Evolutionary conservation across 768 basidiomycete species (phyloP).

Genomic region (Phlebiopsis flavidoalba): DNA sequence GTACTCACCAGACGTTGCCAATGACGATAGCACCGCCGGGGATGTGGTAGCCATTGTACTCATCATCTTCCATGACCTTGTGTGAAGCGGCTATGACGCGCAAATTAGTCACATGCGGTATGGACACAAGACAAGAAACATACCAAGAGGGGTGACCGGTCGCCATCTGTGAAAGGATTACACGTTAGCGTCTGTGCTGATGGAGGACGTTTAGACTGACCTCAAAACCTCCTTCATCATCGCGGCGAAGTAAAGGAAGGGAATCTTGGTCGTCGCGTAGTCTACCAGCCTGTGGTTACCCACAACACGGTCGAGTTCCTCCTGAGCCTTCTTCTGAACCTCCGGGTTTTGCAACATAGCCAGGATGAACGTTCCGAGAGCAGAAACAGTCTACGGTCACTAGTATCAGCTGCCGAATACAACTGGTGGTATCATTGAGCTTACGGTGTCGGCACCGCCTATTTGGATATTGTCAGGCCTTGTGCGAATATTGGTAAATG

Average conservation of each 20-base stretch:
- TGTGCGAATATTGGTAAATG: background rate
- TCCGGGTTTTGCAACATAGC: slow-evolving; percentile 60
- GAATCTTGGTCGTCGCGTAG: slow-evolving; percentile 43
- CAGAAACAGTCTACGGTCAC: slow-evolving; percentile 40
- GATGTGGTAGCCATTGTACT: slow-evolving; percentile 18
- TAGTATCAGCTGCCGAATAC: background rate
- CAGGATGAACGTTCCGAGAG: slow-evolving; percentile 54
- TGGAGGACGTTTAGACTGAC: background rate
- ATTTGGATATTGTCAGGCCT: background rate
- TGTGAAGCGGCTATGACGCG: slow-evolving; percentile 14
- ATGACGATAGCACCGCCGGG: slow-evolving; percentile 10
- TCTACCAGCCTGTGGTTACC: slow-evolving; percentile 51
- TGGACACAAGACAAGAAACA: background rate
- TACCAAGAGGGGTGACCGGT: slow-evolving; percentile 31
- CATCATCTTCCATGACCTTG: slow-evolving; percentile 18
- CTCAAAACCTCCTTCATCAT: slow-evolving; percentile 39
- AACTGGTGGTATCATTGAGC: background rate
- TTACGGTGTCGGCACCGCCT: slow-evolving; percentile 1
- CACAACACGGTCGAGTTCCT: slow-evolving; percentile 56
- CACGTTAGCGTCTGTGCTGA: background rate
- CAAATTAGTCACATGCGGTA: background rate
- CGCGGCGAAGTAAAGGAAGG: slow-evolving; percentile 52
- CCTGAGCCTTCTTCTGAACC: slow-evolving; percentile 50
- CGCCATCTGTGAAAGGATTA: slow-evolving; percentile 23
- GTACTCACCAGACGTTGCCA: slow-evolving; percentile 10